Percentiles rank a stretch among this genome's conserved stretches.
These are phyloP conservation scores for Pachysandra terminalis DNA, from an alignment of 164 flowering plant species.

Conservation along the genomic window DNA sequence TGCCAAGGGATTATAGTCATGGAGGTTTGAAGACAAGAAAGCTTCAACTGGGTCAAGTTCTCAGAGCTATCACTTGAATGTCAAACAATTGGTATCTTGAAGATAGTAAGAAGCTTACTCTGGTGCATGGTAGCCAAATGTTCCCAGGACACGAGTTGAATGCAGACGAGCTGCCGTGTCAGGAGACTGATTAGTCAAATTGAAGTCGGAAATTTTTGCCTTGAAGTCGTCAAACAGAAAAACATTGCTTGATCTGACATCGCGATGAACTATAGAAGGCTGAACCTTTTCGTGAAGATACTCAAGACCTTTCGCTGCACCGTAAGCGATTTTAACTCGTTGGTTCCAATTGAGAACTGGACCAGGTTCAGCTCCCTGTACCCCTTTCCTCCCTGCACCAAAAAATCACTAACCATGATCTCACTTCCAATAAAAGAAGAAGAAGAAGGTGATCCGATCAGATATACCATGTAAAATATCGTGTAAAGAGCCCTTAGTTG, in stretches of 20 bases:
- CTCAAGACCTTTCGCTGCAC: conserved; percentile 73
- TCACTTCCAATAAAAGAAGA: background rate
- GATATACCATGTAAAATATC: conserved; percentile 63
- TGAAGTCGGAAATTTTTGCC: conserved; percentile 67
- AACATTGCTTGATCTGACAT: conserved; percentile 75
- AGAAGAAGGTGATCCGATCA: too few relatives aligned
- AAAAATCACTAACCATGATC: background rate
- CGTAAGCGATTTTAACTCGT: conserved; percentile 58
- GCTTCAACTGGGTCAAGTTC: too few relatives aligned
- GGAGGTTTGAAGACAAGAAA: too few relatives aligned
- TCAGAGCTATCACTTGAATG: background rate
- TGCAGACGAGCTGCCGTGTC: conserved; percentile 72
- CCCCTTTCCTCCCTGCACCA: conserved; percentile 60
- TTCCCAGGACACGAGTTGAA: conserved; percentile 75
- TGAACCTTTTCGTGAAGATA: conserved; percentile 65
- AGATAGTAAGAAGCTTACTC: conserved; percentile 31
- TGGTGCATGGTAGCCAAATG: conserved; percentile 83
- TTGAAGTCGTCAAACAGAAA: conserved; percentile 57
- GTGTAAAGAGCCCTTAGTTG: conserved; percentile 61
- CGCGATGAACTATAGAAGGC: conserved; percentile 67
- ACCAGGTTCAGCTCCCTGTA: conserved; percentile 77
- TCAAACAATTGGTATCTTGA: background rate
- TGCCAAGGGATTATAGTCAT: too few relatives aligned
- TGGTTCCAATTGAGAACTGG: conserved; percentile 62
- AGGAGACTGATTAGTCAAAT: conserved; percentile 55